Percentiles rank a stretch among this genome's conserved stretches.
phyloP scores from a whole-genome alignment of 495 filamentous ascomycete species.

The Podospora pseudocomata region DNA sequence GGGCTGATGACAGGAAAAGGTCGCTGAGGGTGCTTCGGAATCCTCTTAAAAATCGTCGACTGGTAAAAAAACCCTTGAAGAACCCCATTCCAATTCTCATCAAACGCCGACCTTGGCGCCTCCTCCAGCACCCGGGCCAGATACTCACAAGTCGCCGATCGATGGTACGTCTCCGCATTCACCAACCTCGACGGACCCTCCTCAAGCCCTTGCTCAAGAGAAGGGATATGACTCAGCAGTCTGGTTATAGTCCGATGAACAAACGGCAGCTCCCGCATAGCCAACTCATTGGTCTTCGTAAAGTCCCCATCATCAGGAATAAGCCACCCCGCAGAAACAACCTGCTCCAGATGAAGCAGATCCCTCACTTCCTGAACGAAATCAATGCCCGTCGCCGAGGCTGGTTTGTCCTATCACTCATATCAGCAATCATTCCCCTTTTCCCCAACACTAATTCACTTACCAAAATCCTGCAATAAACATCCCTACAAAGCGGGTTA shows the following conservation, averaged over 20 bases:
- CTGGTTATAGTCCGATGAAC: constrained; percentile 36
- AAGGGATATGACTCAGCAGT: constrained; percentile 35
- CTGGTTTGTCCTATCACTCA: constrained; percentile 6
- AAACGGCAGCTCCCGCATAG: constrained; percentile 26
- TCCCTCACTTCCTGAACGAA: constrained; percentile 38
- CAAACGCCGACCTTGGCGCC: neutral
- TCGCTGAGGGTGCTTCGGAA: neutral
- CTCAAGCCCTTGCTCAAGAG: neutral
- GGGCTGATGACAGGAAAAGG: neutral
- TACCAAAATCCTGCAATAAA: constrained; percentile 49
- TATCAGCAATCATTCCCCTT: neutral
- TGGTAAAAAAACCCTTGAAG: neutral
- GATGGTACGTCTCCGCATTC: neutral
- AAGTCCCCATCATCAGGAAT: neutral
- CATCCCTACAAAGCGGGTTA: constrained; percentile 46
- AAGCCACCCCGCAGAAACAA: neutral
- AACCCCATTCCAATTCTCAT: neutral
- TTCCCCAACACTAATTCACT: neutral
- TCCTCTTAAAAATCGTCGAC: neutral
- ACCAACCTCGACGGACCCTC: neutral
- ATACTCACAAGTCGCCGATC: neutral
- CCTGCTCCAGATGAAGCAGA: constrained; percentile 37
- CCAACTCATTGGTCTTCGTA: neutral
- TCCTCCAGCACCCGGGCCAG: neutral
- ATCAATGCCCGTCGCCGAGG: constrained; percentile 45